These are phyloP conservation scores for Papilionanthe hybrid DNA, from an alignment of 116 monocot genomes.

Conservation along the genomic window DNA sequence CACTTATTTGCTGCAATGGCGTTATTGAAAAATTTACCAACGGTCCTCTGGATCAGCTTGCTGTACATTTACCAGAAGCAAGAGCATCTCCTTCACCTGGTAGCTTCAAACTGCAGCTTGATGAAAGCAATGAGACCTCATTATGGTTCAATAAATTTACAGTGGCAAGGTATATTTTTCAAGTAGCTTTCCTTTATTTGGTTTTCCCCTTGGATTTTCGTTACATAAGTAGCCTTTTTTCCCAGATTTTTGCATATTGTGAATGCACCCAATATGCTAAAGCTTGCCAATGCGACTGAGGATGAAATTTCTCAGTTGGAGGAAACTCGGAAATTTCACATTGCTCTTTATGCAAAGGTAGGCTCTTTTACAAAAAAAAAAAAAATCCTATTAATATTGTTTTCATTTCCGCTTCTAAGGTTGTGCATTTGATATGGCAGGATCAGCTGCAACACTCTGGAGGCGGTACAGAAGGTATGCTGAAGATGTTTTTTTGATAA, in stretches of 20 bases:
- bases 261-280: conserved; percentile 41
- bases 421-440: conserved; percentile 22
- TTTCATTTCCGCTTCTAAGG: not conserved
- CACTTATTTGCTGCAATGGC: conserved; percentile 46
- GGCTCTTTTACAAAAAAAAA: not conserved
- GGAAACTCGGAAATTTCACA: conserved; percentile 78
- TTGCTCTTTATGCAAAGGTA: conserved; percentile 79
- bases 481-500: not conserved
- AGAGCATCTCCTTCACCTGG: conserved; percentile 19
- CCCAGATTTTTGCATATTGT: conserved; percentile 74
- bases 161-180: conserved; percentile 34
- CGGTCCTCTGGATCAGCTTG: conserved; percentile 54
- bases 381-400: not conserved
- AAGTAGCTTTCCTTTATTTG: not conserved
- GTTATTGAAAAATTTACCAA: conserved; percentile 40
- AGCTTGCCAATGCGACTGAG: conserved; percentile 39
- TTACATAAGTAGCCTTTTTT: not conserved
- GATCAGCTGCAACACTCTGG: conserved; percentile 21
- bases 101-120: conserved; percentile 46
- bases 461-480: conserved; percentile 37
- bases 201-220: not conserved
- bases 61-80: conserved; percentile 49
- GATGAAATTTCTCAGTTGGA: conserved; percentile 81
- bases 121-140: conserved; percentile 25
- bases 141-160: conserved; percentile 82